These are phyloP conservation scores for Claviceps cyperi DNA, from an alignment of 2,329 filamentous ascomycete genomes.

Conservation along the genomic window DNA sequence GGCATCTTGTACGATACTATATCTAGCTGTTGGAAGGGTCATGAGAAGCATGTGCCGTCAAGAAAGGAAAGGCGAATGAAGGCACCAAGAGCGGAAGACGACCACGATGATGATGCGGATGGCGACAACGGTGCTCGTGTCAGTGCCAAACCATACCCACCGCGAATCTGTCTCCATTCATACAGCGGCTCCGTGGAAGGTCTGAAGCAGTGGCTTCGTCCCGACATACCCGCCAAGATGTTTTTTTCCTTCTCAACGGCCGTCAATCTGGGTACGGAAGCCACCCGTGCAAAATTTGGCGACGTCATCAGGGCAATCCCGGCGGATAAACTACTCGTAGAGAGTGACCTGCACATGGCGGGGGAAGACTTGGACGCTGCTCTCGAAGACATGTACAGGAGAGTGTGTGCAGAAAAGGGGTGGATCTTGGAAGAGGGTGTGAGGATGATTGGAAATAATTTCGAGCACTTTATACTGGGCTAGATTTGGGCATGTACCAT, in stretches of 20 bases:
- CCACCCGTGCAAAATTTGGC: constrained; percentile 34
- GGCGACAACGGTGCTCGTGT: constrained; percentile 19
- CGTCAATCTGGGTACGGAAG: constrained; percentile 56
- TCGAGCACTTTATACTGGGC: constrained; percentile 62
- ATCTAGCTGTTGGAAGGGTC: constrained; percentile 52
- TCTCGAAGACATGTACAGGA: constrained; percentile 61
- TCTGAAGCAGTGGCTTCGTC: constrained; percentile 63
- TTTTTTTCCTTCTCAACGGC: constrained; percentile 80
- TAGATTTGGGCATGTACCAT: neutral
- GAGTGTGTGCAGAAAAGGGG: constrained; percentile 61
- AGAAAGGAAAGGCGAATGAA: constrained; percentile 41
- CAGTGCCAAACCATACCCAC: constrained; percentile 53
- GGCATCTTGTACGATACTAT: constrained; percentile 54
- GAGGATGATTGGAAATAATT: constrained; percentile 55
- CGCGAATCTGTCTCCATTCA: constrained; percentile 83
- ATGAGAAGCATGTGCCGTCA: constrained; percentile 47
- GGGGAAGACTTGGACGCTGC: constrained; percentile 66
- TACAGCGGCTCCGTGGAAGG: constrained; percentile 69
- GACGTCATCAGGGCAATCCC: constrained; percentile 60
- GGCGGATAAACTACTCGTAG: constrained; percentile 64
- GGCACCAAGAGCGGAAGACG: constrained; percentile 31
- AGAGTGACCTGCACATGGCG: constrained; percentile 80
- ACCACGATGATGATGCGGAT: constrained; percentile 12
- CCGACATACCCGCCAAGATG: constrained; percentile 56
- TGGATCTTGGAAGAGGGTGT: constrained; percentile 67